Percentiles rank a stretch among this genome's conserved stretches.
phyloP scores from a whole-genome alignment of 2,329 filamentous ascomycete genomes.

The Dothideomycetidae sp. region DNA sequence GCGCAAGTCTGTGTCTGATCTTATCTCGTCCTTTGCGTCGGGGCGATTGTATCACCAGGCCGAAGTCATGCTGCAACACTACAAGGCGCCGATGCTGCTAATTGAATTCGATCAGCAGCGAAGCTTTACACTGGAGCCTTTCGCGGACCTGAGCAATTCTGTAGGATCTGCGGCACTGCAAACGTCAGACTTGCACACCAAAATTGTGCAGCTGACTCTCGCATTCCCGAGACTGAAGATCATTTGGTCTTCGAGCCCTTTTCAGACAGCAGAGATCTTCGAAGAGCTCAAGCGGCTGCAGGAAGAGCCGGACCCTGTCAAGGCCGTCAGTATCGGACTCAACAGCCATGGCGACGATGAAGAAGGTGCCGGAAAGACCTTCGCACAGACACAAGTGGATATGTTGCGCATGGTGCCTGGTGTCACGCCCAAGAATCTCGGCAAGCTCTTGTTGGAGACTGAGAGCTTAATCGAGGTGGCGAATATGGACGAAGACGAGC shows the following conservation, averaged over 20 bases:
- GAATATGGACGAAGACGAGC: constrained; percentile 63
- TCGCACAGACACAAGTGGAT: constrained; percentile 76
- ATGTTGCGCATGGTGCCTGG: constrained; percentile 80
- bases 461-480: constrained; percentile 70
- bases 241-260: constrained; percentile 86
- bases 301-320: constrained; percentile 77
- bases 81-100: constrained; percentile 75
- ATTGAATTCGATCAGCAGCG: constrained; percentile 98
- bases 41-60: constrained; percentile 84
- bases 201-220: constrained; percentile 81
- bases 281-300: constrained; percentile 81
- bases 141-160: constrained; percentile 40
- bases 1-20: constrained; percentile 80
- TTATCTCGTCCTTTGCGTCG: constrained; percentile 83
- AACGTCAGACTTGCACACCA: constrained; percentile 71
- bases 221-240: constrained; percentile 82
- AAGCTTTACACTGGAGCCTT: constrained; percentile 71
- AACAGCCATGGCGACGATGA: constrained; percentile 39
- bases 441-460: constrained; percentile 54
- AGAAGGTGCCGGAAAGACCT: constrained; percentile 46
- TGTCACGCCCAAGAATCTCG: constrained; percentile 64
- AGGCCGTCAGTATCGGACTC: constrained; percentile 70
- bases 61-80: constrained; percentile 88
- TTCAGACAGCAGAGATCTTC: constrained; percentile 96
- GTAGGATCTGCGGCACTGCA: constrained; percentile 47